phyloP scores from a whole-genome alignment of 306 rosid species.

The Phaseolus lunatus region DNA sequence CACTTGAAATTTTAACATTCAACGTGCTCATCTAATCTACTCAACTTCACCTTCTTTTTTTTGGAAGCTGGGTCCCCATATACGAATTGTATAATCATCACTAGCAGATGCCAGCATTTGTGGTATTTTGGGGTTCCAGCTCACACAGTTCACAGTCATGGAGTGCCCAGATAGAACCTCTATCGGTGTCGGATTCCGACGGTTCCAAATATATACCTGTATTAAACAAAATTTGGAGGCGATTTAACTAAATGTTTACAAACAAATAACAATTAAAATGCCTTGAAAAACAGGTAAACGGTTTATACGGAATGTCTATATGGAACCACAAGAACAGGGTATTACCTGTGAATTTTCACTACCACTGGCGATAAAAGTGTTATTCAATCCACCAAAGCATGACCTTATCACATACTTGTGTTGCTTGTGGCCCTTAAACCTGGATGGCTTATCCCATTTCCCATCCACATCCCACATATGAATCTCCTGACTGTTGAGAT shows the following conservation, averaged over 20 bases:
- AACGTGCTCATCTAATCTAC: conserved; percentile 46
- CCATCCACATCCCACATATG: conserved; percentile 94
- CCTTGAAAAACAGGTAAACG: not conserved
- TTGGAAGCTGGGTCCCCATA: conserved; percentile 76
- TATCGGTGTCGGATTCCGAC: conserved; percentile 61
- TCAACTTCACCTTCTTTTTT: conserved; percentile 40
- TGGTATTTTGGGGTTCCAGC: conserved; percentile 89
- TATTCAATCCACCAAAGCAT: conserved; percentile 84
- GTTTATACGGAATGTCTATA: not conserved
- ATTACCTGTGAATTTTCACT: conserved; percentile 87
- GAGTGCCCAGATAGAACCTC: conserved; percentile 82
- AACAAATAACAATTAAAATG: conserved; percentile 6
- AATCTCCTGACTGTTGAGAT: conserved; percentile 85
- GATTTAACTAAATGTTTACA: conserved; percentile 24
- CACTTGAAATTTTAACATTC: conserved; percentile 28
- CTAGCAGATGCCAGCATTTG: conserved; percentile 95
- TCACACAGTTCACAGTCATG: conserved; percentile 87
- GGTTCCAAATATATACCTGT: conserved; percentile 92
- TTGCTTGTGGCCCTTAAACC: conserved; percentile 57
- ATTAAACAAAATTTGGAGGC: conserved; percentile 28
- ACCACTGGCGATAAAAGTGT: conserved; percentile 85
- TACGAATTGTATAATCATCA: conserved; percentile 79
- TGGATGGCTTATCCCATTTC: conserved; percentile 59
- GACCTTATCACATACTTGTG: conserved; percentile 84
- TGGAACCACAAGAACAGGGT: conserved; percentile 17